These are phyloP conservation scores for Talaromyces nanjingensis DNA, from an alignment of 495 filamentous ascomycete species.

Conservation along the genomic window DNA sequence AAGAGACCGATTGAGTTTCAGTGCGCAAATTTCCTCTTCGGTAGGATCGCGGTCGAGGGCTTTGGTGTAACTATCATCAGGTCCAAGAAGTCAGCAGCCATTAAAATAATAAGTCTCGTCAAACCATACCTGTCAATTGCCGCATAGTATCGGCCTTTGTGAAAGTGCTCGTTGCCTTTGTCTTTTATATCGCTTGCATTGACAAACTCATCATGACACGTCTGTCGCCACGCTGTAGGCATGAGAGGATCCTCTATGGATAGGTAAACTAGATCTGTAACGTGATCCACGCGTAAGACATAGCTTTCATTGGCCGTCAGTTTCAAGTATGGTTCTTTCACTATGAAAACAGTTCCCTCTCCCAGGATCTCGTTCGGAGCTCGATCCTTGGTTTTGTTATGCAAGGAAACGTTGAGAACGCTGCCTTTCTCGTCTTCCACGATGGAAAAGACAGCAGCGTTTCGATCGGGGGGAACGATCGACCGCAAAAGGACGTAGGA, in stretches of 20 bases:
- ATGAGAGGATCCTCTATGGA: constrained; percentile 22
- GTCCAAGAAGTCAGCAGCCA: no score
- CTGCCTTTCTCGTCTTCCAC: constrained; percentile 44
- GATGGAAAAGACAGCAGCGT: constrained; percentile 36
- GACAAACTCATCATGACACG: no score
- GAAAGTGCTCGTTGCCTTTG: no score
- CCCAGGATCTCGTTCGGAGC: constrained; percentile 19
- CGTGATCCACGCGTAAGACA: constrained; percentile 46
- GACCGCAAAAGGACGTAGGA: constrained; percentile 35
- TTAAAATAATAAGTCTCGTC: no score
- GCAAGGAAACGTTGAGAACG: constrained; percentile 39
- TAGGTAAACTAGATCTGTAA: constrained; percentile 36
- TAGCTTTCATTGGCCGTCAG: constrained; percentile 26
- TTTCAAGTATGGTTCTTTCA: constrained; percentile 51
- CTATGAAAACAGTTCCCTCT: constrained; percentile 25
- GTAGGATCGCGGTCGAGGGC: no score
- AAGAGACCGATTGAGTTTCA: no score
- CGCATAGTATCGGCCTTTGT: no score
- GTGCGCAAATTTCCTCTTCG: no score
- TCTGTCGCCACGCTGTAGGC: constrained; percentile 26
- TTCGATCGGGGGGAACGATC: constrained; percentile 29
- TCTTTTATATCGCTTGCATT: no score
- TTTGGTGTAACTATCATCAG: no score
- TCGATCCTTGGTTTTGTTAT: constrained; percentile 29
- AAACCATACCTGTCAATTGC: no score